Evolutionary conservation across 106 monocot genomes (phyloP).

Genomic region (Dendrobium catenatum): DNA sequence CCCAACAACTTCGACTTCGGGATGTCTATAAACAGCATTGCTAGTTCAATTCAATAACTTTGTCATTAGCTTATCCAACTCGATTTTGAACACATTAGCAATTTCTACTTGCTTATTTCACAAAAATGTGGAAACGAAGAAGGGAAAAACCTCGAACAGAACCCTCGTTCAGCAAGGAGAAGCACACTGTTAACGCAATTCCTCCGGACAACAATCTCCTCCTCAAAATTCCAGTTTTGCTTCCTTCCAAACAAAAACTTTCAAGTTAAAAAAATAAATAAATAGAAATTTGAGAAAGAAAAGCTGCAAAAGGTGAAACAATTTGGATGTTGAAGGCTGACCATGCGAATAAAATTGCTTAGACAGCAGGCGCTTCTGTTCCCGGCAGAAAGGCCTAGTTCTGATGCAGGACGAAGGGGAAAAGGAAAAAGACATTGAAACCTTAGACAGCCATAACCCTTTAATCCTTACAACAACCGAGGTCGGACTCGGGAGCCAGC

Average conservation of each 20-base stretch:
- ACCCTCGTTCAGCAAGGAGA: slow-evolving; percentile 40
- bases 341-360: background rate
- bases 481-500: background rate
- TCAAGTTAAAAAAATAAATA: background rate
- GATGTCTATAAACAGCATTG: too few relatives aligned
- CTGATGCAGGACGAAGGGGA: background rate
- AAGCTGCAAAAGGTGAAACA: background rate
- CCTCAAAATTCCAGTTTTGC: slow-evolving; percentile 29
- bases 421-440: background rate
- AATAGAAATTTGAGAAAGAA: background rate
- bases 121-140: background rate
- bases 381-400: background rate
- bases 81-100: too few relatives aligned
- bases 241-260: slow-evolving; percentile 14
- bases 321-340: background rate
- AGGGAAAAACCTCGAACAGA: slow-evolving; percentile 39
- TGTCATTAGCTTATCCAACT: too few relatives aligned
- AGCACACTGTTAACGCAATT: slow-evolving; percentile 39
- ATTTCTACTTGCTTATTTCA: background rate
- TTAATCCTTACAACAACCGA: background rate
- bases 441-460: background rate
- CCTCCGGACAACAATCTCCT: slow-evolving; percentile 40
- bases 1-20: too few relatives aligned
- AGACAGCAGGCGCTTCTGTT: background rate
- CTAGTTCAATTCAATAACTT: too few relatives aligned